Conservation (phyloP, 441 rosid genomes). For the Erodium trifolium region DNA sequence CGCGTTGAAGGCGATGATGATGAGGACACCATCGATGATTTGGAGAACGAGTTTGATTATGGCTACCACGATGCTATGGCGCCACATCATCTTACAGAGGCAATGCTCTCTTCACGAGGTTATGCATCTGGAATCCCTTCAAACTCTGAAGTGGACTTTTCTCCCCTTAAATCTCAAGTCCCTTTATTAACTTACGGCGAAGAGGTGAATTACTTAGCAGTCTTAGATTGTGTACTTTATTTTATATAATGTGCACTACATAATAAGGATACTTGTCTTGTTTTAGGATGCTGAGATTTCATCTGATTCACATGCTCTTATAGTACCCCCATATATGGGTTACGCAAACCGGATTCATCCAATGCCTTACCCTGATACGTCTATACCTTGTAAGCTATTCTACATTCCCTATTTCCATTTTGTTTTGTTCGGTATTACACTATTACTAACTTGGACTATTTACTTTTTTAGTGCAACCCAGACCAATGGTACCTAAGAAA, state of each 20-base stretch:
- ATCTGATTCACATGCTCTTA: constrained; percentile 57
- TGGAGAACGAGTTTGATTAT: constrained; percentile 59
- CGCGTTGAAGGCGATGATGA: constrained; percentile 84
- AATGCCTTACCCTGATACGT: constrained; percentile 41
- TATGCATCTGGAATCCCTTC: constrained; percentile 32
- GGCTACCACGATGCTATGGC: constrained; percentile 29
- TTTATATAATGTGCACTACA: background rate
- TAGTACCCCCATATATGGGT: constrained; percentile 45
- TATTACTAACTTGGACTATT: constrained; percentile 10
- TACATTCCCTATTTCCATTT: background rate
- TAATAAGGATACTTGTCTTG: constrained; percentile 1
- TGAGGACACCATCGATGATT: constrained; percentile 65
- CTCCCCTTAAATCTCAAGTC: constrained; percentile 32
- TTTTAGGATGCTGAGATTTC: constrained; percentile 51
- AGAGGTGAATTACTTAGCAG: constrained; percentile 36
- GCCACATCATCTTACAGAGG: constrained; percentile 40
- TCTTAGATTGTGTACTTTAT: constrained; percentile 10
- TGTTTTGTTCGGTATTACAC: background rate
- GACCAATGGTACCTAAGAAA: constrained; percentile 83
- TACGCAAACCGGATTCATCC: constrained; percentile 45
- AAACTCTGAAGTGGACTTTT: constrained; percentile 41
- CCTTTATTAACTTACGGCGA: constrained; percentile 56
- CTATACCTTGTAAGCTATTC: constrained; percentile 41
- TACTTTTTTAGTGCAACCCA: constrained; percentile 53
- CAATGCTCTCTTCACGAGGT: constrained; percentile 36